Evolutionary conservation across 768 basidiomycete species (phyloP).

Genomic region (Rhizopogon sp.): DNA sequence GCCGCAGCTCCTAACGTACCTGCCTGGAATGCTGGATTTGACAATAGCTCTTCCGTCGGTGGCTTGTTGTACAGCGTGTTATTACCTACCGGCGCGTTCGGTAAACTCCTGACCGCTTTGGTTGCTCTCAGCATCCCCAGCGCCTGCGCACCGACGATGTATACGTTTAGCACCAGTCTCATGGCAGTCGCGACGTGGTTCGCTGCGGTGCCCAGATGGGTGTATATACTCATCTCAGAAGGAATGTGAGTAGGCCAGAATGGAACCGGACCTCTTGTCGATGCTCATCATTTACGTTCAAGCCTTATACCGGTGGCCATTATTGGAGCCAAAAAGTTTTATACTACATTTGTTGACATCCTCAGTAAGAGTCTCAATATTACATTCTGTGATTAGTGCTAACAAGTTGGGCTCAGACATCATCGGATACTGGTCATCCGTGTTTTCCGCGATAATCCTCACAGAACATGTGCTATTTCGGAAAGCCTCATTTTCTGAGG

Average conservation of each 20-base stretch:
- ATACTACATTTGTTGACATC: conserved; percentile 38
- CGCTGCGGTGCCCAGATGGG: conserved; percentile 37
- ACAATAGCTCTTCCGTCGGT: conserved; percentile 37
- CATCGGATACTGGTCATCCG: conserved; percentile 41
- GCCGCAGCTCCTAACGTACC: conserved; percentile 34
- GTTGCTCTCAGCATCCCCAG: conserved; percentile 50
- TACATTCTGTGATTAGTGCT: background rate
- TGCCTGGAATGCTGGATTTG: conserved; percentile 36
- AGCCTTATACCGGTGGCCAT: conserved; percentile 45
- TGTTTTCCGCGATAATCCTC: conserved; percentile 34
- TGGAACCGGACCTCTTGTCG: background rate
- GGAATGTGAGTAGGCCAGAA: conserved; percentile 31
- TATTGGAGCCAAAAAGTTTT: conserved; percentile 41
- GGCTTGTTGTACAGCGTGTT: conserved; percentile 38
- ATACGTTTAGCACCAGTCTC: conserved; percentile 45
- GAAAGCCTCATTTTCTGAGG: conserved; percentile 23
- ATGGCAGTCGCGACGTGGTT: conserved; percentile 33
- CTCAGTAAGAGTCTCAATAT: conserved; percentile 23
- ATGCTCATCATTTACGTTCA: background rate
- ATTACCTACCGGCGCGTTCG: conserved; percentile 36
- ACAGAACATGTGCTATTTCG: conserved; percentile 43
- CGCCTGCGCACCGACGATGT: conserved; percentile 57
- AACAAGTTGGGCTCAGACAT: conserved; percentile 19
- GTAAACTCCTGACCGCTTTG: conserved; percentile 43
- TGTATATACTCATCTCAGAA: conserved; percentile 40